These are phyloP conservation scores for Taxawa tesnikishii DNA, from an alignment of 2,329 filamentous ascomycete species.

Conservation along the genomic window DNA sequence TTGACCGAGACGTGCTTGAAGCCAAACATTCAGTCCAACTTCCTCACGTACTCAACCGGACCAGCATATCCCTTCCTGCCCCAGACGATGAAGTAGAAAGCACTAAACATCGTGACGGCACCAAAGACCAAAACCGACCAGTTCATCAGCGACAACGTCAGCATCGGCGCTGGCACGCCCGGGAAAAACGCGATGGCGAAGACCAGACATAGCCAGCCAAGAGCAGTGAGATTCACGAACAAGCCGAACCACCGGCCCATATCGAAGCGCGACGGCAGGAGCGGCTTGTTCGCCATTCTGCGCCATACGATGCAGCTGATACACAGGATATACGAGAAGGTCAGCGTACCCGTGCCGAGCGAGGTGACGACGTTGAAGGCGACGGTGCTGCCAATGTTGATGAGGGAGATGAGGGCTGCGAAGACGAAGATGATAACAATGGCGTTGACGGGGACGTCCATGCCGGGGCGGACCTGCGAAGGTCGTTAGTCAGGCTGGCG, in stretches of 20 bases:
- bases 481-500: constrained; percentile 2
- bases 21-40: too few relatives aligned
- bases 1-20: too few relatives aligned
- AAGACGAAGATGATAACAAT: constrained; percentile 13
- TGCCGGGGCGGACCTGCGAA: constrained; percentile 9
- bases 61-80: too few relatives aligned
- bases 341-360: constrained; percentile 23
- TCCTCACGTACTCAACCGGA: too few relatives aligned
- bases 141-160: too few relatives aligned
- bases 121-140: too few relatives aligned
- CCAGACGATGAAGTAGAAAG: too few relatives aligned
- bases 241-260: constrained; percentile 27
- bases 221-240: constrained; percentile 23
- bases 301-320: constrained; percentile 23
- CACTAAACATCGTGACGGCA: too few relatives aligned
- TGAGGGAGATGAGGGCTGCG: constrained; percentile 18
- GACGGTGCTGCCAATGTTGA: constrained; percentile 22
- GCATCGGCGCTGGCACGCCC: too few relatives aligned
- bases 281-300: constrained; percentile 19
- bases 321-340: constrained; percentile 27
- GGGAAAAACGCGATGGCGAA: too few relatives aligned
- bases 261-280: constrained; percentile 24
- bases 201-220: too few relatives aligned
- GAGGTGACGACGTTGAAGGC: constrained; percentile 30
- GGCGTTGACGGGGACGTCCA: constrained; percentile 13